Percentiles rank a stretch among this genome's conserved stretches.
Conservation (phyloP, 352 stramenopile genomes). For the Phytophthora capsici region DNA sequence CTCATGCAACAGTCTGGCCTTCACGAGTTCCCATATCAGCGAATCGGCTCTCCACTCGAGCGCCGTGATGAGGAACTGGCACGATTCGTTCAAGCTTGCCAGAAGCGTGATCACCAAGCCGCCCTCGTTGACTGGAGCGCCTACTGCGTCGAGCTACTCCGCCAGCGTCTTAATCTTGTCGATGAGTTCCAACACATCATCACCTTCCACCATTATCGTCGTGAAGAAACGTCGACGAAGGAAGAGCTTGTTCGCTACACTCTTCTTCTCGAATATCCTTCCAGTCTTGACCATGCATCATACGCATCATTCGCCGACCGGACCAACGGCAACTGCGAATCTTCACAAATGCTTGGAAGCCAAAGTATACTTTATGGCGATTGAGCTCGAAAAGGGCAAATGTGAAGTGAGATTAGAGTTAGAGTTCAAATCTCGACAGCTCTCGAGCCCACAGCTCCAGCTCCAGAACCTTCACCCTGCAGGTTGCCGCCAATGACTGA, state of each 20-base stretch:
- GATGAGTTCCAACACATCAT: constrained; percentile 1
- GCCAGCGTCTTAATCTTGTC: background rate
- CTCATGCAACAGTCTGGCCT: no score
- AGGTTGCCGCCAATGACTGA: no score
- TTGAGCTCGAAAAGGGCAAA: no score
- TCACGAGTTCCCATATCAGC: constrained; percentile 18
- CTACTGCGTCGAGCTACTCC: background rate
- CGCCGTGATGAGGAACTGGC: constrained; percentile 35
- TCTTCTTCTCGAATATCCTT: constrained; percentile 4
- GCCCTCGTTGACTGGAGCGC: constrained; percentile 16
- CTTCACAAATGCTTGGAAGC: no score
- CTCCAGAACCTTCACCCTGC: no score
- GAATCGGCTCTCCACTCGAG: constrained; percentile 17
- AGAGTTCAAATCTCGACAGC: no score
- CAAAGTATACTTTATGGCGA: no score
- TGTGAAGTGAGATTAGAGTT: no score
- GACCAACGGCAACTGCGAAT: constrained; percentile 17
- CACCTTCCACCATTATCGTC: background rate
- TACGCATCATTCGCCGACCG: background rate
- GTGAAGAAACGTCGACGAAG: constrained; percentile 4
- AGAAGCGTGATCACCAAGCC: constrained; percentile 28
- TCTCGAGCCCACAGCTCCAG: no score
- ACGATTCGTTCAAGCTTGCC: constrained; percentile 24
- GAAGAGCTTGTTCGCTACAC: constrained; percentile 4
- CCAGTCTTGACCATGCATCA: constrained; percentile 13